Base-by-base conservation (phyloP, 2,329 filamentous ascomycete species). In the Camillea tinctor region DNA sequence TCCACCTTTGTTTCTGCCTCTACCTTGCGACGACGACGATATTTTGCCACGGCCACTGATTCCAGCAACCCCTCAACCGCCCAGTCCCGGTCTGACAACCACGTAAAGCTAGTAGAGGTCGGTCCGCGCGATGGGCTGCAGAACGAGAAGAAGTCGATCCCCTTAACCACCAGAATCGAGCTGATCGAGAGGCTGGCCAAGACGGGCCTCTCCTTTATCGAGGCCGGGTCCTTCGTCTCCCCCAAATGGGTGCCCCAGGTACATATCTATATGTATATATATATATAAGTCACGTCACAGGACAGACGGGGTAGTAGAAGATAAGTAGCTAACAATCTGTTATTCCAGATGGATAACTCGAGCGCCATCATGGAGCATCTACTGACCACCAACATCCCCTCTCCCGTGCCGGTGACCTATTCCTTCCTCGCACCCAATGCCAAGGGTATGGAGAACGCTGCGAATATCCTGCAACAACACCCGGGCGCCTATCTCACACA, bases 381-480 rank as follows among this genome's bases (percentile, higher is more conserved):
- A 56, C 80, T 92, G 13, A 75, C 83, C 50, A 77, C 79, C 40
- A 83, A 84, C 17, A 82, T 87, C 7, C 71, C 79, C 21, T 82
- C 88, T 0, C 76, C 78, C 0, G 70, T 72, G 1, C 82, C 84
- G 1, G 81, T 93, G 55, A 88, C 86, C 24, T 95, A 93, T 73
- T 90, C 91, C 60, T 95, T 92, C 79, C 85, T 96, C 4, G 87
- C 90, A 0, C 92, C 92, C 36, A 96, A 96, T 69, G 78, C 78
- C 63, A 90, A 88, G 73, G 92, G 91, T 36, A 76, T 94, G 17
- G 81, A 87, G 53, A 86, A 86, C 68, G 90, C 89, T 56, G 74
- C 78, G 24, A 70, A 76, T 5, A 75, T 88, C 69, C 77, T 88
- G 73, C 73, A 79, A 70, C 64, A 79, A 69, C 71, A 89, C 79